A percentile compares a stretch with the other conserved stretches of the same genome.
phyloP scores from a whole-genome alignment of 164 flowering plant species.

The Piper longum region DNA sequence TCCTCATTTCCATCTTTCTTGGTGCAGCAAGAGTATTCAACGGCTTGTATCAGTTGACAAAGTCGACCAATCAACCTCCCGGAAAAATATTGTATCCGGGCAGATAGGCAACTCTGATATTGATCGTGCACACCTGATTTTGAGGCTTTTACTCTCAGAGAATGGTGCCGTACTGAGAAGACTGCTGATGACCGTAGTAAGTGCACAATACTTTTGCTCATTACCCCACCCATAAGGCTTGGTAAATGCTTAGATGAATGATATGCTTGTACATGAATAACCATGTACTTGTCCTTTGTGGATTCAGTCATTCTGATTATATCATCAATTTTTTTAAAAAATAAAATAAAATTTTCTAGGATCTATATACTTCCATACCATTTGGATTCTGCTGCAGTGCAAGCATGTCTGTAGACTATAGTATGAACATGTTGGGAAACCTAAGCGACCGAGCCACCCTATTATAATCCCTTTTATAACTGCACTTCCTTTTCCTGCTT shows the following conservation, averaged over 20 bases:
- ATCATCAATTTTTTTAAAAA: background rate
- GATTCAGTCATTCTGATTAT: too few species aligned
- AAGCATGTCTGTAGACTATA: background rate
- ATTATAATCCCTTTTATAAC: background rate
- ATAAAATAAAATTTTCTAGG: background rate
- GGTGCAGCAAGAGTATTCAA: constrained; percentile 39
- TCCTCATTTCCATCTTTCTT: background rate
- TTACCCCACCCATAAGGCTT: background rate
- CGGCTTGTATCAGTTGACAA: constrained; percentile 3
- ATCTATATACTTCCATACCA: background rate
- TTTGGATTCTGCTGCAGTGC: background rate
- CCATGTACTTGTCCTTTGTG: too few species aligned
- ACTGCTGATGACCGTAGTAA: constrained; percentile 78
- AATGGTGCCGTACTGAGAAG: constrained; percentile 77
- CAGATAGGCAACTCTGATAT: constrained; percentile 26
- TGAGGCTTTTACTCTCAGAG: constrained; percentile 66
- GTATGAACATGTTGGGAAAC: background rate
- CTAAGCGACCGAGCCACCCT: background rate
- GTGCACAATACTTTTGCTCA: constrained; percentile 9
- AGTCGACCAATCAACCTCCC: constrained; percentile 5
- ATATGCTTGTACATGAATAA: background rate
- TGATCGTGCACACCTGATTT: constrained; percentile 29
- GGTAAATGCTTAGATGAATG: background rate
- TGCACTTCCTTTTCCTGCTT: background rate
- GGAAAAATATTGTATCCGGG: background rate